Base-by-base conservation (phyloP, 2,329 filamentous ascomycete species). In the Botrytis fabae region DNA sequence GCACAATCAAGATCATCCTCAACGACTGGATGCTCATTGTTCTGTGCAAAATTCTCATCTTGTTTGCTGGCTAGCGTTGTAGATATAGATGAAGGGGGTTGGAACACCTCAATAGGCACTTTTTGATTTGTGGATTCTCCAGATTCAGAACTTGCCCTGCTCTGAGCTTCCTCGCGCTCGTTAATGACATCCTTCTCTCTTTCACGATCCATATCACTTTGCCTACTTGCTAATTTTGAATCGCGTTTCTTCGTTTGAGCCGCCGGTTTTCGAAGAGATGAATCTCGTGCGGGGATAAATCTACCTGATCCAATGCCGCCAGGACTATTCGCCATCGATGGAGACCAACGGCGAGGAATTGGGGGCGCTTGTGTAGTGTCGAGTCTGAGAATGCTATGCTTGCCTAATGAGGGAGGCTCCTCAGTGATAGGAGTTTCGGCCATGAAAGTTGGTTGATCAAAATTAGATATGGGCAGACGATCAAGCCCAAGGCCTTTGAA, bases 261-360 rank as follows among this genome's bases (percentile, higher is more conserved):
- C 14, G 85, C 85, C 1, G 87, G 85, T 77, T 88, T 92, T 69
- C 88, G 84, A 51, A 93, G 82, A 54, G 91, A 93, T 1, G 91
- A 94, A 72, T 92, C 91, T 72, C 91, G 87, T 12, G 85, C 81
- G 0, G 92, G 92, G 71, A 94, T 92, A 12, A 85, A 82, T 66
- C 87, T 77, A 22, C 81, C 78, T 42, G 81, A 82, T 28, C 79
- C 79, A 71, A 80, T 78, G 14, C 79, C 80, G 3, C 79, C 80
- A 4, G 73, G 77, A 65, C 77, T 78, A 46, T 70, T 70, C 25
- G 69, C 69, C 22, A 44, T 44, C 44, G 69, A 65, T 40, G 69
- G 60, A 66, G 69, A 71, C 46, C 61, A 71, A 54, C 22, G 46
- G 14, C 38, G n/a, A 42, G 69, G 22, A 35, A 66, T 35, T 20